phyloP scores from a whole-genome alignment of 1,139 yeast species.

The Yamadazyma songkhlaensis region DNA sequence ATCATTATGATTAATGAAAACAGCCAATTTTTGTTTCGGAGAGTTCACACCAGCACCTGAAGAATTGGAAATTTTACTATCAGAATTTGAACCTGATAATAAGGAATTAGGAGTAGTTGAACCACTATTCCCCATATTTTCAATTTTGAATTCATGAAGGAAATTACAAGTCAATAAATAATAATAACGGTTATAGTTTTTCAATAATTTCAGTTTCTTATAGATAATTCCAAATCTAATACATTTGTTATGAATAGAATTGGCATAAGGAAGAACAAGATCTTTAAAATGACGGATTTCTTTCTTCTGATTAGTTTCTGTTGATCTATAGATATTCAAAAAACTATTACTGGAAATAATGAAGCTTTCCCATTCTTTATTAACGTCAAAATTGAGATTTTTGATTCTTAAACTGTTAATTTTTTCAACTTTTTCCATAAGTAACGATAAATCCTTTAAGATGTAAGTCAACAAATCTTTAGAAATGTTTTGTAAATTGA shows the following conservation, averaged over 20 bases:
- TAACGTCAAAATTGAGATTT: slow-evolving; percentile 17
- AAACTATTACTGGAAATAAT: slow-evolving; percentile 35
- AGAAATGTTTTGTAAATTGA: slow-evolving; percentile 45
- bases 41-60: not conserved
- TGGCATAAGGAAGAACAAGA: slow-evolving; percentile 32
- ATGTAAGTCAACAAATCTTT: slow-evolving; percentile 39
- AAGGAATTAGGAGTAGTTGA: too few relatives aligned
- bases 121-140: slow-evolving; percentile 13
- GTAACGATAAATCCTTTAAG: slow-evolving; percentile 33
- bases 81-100: not conserved
- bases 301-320: slow-evolving; percentile 24
- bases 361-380: slow-evolving; percentile 40
- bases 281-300: slow-evolving; percentile 30
- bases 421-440: slow-evolving; percentile 37
- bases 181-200: slow-evolving; percentile 37
- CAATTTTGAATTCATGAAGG: slow-evolving; percentile 44
- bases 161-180: slow-evolving; percentile 45
- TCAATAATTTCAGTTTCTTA: slow-evolving; percentile 42
- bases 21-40: slow-evolving; percentile 37
- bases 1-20: slow-evolving; percentile 42
- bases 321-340: slow-evolving; percentile 26
- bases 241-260: slow-evolving; percentile 44
- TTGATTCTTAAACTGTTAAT: slow-evolving; percentile 16
- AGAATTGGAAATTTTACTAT: not conserved
- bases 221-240: slow-evolving; percentile 42